Conservation (phyloP, 1,284 basidiomycete genomes). For the Limonomyces culmigenus region DNA sequence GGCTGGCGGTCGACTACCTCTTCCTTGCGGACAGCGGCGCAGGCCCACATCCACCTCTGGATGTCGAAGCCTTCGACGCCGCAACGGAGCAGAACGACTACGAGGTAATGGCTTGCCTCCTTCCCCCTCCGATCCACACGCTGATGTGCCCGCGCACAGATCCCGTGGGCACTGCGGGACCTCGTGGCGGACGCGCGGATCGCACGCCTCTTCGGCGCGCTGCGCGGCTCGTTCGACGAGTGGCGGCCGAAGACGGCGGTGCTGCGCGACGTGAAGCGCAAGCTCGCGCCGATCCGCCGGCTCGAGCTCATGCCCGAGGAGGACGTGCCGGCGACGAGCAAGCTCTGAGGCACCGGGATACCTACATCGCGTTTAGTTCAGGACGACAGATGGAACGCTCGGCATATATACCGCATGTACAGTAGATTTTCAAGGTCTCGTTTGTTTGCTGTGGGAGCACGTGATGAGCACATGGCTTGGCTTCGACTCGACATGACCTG, state of each 20-base stretch:
- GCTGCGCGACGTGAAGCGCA: slow-evolving; percentile 65
- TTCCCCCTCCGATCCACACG: too few species aligned
- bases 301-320: slow-evolving; percentile 21
- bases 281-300: slow-evolving; percentile 66
- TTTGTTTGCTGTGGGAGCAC: too few species aligned
- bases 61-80: slow-evolving; percentile 64
- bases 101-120: too few species aligned
- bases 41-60: slow-evolving; percentile 33
- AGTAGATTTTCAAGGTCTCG: too few species aligned
- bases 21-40: slow-evolving; percentile 65
- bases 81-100: slow-evolving; percentile 70
- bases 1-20: slow-evolving; percentile 83
- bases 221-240: slow-evolving; percentile 64
- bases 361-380: too few species aligned
- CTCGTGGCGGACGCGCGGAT: slow-evolving; percentile 67
- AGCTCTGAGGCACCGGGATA: too few species aligned
- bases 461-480: too few species aligned
- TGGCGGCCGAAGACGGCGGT: slow-evolving; percentile 71
- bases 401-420: too few species aligned
- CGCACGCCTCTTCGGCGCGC: slow-evolving; percentile 42
- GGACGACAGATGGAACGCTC: too few species aligned
- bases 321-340: slow-evolving; percentile 12
- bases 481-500: too few species aligned
- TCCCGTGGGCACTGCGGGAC: slow-evolving; percentile 70
- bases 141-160: too few species aligned